Evolutionary conservation across 2,329 filamentous ascomycete genomes (phyloP), one percentile per base, ranked within the genome.

Genomic region (Biscogniauxia marginata): DNA sequence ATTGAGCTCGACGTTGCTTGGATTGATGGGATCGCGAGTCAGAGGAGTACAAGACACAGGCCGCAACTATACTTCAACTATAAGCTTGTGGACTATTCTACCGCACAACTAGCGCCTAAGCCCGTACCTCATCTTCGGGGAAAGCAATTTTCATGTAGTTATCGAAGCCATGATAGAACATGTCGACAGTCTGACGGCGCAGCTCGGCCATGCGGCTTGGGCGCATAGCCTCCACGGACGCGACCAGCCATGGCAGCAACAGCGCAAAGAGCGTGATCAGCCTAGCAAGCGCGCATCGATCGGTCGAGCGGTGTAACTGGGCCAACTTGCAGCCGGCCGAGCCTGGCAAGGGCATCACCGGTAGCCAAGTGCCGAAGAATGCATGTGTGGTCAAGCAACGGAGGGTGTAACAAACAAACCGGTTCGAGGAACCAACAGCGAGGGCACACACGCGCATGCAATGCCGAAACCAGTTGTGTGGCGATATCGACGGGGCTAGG

Each of bases 91-190:
- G 54, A 56, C 51, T 57, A 46, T 53, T 59, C 64, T 16, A 60
- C 56, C 49, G 21, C 49, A 11, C 19, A 20, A 39, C 23, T 21
- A 20, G 34, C 43, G 43, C 30, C 30, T 39, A 9, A 47, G 50
- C 49, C 45, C 59, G 46, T 71, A 86, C 85, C 83, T 95, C 95
- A 70, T 99, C 95, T 74, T 98, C 95, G 11, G 95, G 95, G 69
- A 97, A 99, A 56, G 93, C 95, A 73, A 96, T 82, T 63, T 84
- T 77, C 87, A 97, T 95, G 78, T 99, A 99, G 73, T 93, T 96
- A 75, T 93, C 87, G 77, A 87, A 98, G 58, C 95, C 95, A 79
- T 99, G 95, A 74, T 96, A 96, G 78, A 98, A 98, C 82, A 98
- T 91, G 65, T 90, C 82, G 56, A 86, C 82, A 9, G 84, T 86